A percentile compares a stretch with the other conserved stretches of the same genome.
Evolutionary conservation across 192 early-diverging fungal species (phyloP).

Genomic region (Backusella circina): DNA sequence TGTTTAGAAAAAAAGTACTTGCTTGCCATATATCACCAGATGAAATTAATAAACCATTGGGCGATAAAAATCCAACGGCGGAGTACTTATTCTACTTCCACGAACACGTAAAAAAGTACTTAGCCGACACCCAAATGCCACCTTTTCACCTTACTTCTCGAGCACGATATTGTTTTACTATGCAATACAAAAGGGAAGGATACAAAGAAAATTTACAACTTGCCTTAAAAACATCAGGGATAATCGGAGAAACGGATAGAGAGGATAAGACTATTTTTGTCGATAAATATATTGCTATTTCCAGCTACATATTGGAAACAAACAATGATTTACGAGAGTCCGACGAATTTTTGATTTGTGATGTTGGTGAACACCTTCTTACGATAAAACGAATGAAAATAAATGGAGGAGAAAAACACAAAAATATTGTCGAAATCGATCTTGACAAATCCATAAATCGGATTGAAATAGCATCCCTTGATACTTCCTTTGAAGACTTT

Average conservation of each 20-base stretch:
- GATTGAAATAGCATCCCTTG: neutral
- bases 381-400: constrained; percentile 5
- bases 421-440: neutral
- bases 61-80: neutral
- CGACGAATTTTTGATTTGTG: constrained; percentile 51
- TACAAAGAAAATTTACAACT: neutral
- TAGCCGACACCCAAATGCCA: neutral
- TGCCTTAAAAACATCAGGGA: neutral
- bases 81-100: neutral
- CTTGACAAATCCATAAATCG: neutral
- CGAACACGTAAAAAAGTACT: neutral
- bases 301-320: neutral
- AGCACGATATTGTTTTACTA: neutral
- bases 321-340: constrained; percentile 4
- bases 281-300: neutral
- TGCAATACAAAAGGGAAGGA: neutral
- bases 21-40: neutral
- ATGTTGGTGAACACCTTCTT: constrained; percentile 36
- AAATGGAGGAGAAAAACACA: neutral
- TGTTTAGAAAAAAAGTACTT: neutral
- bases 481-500: neutral
- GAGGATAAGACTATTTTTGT: constrained; percentile 1
- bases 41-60: neutral
- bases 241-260: neutral
- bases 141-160: neutral